Conservation (phyloP, 129 eudicot genomes). For the Saussurea involucrata region DNA sequence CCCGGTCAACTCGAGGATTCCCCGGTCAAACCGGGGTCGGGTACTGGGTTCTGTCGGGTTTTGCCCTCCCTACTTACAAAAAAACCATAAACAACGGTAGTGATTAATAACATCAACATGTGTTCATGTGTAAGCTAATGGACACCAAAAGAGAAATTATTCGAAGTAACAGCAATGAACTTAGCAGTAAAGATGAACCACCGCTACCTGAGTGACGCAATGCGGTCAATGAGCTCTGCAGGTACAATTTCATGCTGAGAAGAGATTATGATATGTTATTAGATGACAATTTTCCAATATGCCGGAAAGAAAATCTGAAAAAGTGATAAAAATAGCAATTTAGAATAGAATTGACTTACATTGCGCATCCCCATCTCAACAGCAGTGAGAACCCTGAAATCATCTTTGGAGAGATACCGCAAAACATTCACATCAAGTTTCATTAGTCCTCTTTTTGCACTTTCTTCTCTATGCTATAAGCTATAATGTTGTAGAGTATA, state of each 20-base stretch:
- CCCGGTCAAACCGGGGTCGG: too few species aligned
- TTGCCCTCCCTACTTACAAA: too few species aligned
- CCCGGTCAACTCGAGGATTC: too few species aligned
- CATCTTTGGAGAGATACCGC: constrained; percentile 92
- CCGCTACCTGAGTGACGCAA: constrained; percentile 88
- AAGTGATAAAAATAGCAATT: not conserved
- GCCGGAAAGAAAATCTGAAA: not conserved
- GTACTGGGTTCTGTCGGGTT: too few species aligned
- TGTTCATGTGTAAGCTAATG: not conserved
- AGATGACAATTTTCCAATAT: not conserved
- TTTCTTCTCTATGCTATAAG: not conserved
- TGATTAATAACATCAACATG: not conserved
- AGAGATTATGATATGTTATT: not conserved
- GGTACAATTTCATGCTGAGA: constrained; percentile 98
- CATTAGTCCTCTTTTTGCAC: constrained; percentile 40
- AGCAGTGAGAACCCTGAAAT: constrained; percentile 88
- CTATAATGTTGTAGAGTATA: not conserved
- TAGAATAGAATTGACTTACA: constrained; percentile 24
- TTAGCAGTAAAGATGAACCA: not conserved
- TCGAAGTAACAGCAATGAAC: not conserved
- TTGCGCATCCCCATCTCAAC: constrained; percentile 99
- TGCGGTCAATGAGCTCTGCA: constrained; percentile 70
- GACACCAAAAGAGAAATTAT: not conserved
- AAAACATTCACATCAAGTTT: constrained; percentile 83
- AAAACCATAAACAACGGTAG: not conserved